Conservation (phyloP, 495 filamentous ascomycete genomes). For the Hypoxylon intermedium region DNA sequence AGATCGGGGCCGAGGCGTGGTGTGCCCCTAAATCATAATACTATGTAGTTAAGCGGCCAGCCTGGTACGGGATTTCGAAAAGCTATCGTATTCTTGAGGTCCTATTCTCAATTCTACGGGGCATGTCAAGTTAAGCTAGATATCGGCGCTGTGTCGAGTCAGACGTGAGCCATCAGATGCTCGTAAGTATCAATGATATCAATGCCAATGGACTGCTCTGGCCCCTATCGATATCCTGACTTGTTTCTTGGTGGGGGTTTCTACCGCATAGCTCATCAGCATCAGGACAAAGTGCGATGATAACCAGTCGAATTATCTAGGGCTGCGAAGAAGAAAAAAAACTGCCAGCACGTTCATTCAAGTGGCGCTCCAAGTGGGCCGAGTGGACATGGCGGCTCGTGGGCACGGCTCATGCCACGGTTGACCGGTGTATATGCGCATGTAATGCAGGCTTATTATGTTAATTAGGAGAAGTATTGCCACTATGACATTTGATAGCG, state of each 20-base stretch:
- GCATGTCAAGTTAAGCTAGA: neutral
- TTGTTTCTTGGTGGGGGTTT: neutral
- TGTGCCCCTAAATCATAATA: slow-evolving; percentile 9
- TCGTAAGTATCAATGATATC: neutral
- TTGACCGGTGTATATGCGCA: slow-evolving; percentile 4
- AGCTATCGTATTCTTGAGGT: too few relatives aligned
- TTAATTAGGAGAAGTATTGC: slow-evolving; percentile 8
- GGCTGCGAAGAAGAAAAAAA: too few relatives aligned
- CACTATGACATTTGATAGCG: neutral
- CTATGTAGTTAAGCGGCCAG: neutral
- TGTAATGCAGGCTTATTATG: slow-evolving; percentile 10
- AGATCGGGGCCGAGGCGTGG: slow-evolving; percentile 38
- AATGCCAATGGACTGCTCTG: neutral
- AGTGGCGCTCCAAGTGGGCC: too few relatives aligned
- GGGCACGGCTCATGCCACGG: neutral
- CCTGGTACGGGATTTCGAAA: too few relatives aligned
- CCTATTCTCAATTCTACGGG: slow-evolving; percentile 12
- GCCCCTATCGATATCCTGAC: neutral
- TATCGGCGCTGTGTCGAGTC: neutral
- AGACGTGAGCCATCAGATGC: neutral
- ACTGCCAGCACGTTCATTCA: too few relatives aligned
- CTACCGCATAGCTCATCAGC: too few relatives aligned
- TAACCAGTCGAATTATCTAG: too few relatives aligned
- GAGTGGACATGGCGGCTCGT: too few relatives aligned
- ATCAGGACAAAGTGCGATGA: too few relatives aligned